phyloP scores from a whole-genome alignment of 495 filamentous ascomycete species.

The Aspergillus egyptiacus region DNA sequence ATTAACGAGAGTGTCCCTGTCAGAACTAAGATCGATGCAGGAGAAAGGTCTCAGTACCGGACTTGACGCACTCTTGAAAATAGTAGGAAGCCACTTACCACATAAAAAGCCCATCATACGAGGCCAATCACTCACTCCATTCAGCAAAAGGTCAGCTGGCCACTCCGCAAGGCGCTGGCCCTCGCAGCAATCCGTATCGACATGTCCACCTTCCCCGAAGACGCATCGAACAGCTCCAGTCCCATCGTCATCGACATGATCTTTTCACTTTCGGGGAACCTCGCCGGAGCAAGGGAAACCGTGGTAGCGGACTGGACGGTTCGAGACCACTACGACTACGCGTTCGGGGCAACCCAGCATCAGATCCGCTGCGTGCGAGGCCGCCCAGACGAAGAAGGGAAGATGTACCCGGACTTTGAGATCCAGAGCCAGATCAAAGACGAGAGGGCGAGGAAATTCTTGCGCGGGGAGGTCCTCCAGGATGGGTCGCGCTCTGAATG shows the following conservation, averaged over 20 bases:
- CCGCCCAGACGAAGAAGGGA: neutral
- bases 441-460: neutral
- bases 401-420: neutral
- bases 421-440: neutral
- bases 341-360: neutral
- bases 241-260: neutral
- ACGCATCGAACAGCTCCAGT: neutral
- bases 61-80: neutral
- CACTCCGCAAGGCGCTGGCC: neutral
- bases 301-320: neutral
- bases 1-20: too few relatives aligned
- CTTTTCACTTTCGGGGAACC: neutral
- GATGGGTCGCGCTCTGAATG: neutral
- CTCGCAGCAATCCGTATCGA: neutral
- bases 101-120: neutral
- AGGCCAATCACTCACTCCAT: neutral
- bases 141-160: neutral
- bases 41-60: neutral
- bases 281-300: neutral
- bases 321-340: neutral
- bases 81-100: neutral
- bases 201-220: neutral
- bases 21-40: too few relatives aligned
- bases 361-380: neutral
- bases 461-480: conserved; percentile 4